Percentiles rank a stretch among this genome's conserved stretches.
Evolutionary conservation across 164 flowering plant species (phyloP).

Genomic region (Cinnamomum chago): DNA sequence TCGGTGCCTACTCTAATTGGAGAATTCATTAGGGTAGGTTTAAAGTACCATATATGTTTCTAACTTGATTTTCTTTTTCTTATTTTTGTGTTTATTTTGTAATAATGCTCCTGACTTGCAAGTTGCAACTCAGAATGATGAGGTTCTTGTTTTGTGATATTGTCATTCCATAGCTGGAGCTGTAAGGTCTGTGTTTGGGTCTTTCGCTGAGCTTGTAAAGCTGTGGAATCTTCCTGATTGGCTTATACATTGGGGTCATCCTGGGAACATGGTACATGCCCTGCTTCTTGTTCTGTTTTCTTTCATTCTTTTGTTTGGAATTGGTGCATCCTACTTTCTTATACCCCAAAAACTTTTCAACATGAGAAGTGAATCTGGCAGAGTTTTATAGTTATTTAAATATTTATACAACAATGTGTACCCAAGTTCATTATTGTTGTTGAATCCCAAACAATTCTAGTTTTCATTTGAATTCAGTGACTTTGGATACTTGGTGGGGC

Average conservation of each 20-base stretch:
- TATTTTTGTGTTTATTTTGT: background rate
- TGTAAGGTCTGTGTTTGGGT: slow-evolving; percentile 58
- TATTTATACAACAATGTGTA: background rate
- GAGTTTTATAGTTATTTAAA: background rate
- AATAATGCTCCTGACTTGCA: background rate
- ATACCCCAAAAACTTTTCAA: background rate
- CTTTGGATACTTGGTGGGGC: background rate
- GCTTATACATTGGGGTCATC: slow-evolving; percentile 99
- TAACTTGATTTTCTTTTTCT: background rate
- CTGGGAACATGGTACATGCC: slow-evolving; percentile 77
- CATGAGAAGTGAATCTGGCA: background rate
- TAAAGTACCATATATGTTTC: background rate
- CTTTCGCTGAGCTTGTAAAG: slow-evolving; percentile 74
- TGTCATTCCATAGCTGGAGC: slow-evolving; percentile 42
- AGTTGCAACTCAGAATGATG: background rate
- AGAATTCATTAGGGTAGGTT: no score
- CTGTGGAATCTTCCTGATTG: slow-evolving; percentile 73
- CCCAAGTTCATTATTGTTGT: no score
- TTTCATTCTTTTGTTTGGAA: background rate
- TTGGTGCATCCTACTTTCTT: background rate
- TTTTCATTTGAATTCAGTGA: no score
- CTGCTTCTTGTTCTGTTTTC: background rate
- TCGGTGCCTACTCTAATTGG: no score
- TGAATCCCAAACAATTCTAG: background rate
- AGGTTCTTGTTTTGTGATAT: background rate